Evolutionary conservation across 352 stramenopile species (phyloP), one percentile per base, ranked within the genome.

Genomic region (Pythium scleroteichum): DNA sequence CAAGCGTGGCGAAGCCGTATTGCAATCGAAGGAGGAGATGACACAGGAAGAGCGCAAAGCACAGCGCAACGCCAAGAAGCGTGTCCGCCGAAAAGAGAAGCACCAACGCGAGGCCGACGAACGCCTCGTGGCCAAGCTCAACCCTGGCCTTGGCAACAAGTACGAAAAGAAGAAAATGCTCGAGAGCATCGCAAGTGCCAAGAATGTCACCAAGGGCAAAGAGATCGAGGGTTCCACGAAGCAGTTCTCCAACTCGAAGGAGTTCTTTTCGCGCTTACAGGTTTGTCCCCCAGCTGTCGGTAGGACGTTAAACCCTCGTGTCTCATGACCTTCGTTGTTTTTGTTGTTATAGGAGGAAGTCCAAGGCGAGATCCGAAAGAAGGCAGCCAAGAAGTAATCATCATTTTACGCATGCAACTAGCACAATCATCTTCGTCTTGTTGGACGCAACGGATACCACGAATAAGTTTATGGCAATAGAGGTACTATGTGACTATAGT

Each of bases 91-190:
- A 57, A 98, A 98, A 75, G 83, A 90, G 59, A 87, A 94, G 56
- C 82, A 87, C 46, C 85, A 96, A 62, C 92, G 86, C 51, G 78
- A 90, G 22, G 91, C 90, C 22, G 91, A 98, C 72, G 90, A 98
- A 65, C 89, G 86, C 47, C 77, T 98, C 14, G 87, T 98, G 71
- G 94, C 92, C 38, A 96, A 97, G 72, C 79, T 98, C 62, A 92
- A 98, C 71, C 92, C 94, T n/a, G 92, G 92, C 0, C 75, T 98
- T 33, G 92, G 93, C 62, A 98, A 98, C 78, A 97, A 97, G 56
- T 98, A 98, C 78, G 94, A 97, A 64, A 97, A 97, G 73, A 95
- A 87, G 81, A 96, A 95, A 62, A 81, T 95, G 75, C 74, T 93
- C 62, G 80, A 95, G 68, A 91, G 75, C 63, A 74, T 95, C 38